Evolutionary conservation across 495 filamentous ascomycete species (phyloP).

Genomic region (Xylaria flabelliformis): DNA sequence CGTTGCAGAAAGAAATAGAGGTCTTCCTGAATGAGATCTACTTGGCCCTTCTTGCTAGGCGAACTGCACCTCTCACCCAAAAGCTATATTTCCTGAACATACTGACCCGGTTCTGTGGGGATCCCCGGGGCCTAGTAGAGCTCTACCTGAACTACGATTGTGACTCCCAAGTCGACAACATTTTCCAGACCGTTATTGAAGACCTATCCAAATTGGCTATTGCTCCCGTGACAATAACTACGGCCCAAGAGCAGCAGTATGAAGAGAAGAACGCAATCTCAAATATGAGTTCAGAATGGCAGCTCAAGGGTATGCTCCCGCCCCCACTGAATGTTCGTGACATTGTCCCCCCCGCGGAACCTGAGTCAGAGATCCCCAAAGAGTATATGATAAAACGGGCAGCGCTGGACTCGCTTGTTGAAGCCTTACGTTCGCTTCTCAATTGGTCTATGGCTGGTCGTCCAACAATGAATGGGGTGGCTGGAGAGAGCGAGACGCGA

Average conservation of each 20-base stretch:
- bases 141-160: constrained; percentile 99
- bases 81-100: constrained; percentile 91
- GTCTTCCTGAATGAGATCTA: constrained; percentile 99
- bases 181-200: constrained; percentile 94
- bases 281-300: constrained; percentile 72
- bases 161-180: constrained; percentile 92
- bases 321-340: constrained; percentile 82
- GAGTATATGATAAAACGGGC: constrained; percentile 90
- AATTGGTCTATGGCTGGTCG: constrained; percentile 78
- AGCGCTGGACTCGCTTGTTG: constrained; percentile 85
- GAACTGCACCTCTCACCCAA: constrained; percentile 83
- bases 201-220: constrained; percentile 86
- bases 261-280: constrained; percentile 73
- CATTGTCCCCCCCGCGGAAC: constrained; percentile 64
- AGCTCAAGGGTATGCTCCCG: constrained; percentile 79
- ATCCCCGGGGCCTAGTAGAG: constrained; percentile 90
- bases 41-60: constrained; percentile 87
- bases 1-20: constrained; percentile 88
- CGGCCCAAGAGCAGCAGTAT: constrained; percentile 81
- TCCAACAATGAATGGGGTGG: constrained; percentile 60
- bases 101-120: constrained; percentile 79
- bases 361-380: constrained; percentile 72
- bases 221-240: constrained; percentile 72
- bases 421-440: constrained; percentile 85
- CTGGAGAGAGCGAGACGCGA: constrained; percentile 60